phyloP scores from a whole-genome alignment of 805 yeast genomes.

The Candida quercuum region DNA sequence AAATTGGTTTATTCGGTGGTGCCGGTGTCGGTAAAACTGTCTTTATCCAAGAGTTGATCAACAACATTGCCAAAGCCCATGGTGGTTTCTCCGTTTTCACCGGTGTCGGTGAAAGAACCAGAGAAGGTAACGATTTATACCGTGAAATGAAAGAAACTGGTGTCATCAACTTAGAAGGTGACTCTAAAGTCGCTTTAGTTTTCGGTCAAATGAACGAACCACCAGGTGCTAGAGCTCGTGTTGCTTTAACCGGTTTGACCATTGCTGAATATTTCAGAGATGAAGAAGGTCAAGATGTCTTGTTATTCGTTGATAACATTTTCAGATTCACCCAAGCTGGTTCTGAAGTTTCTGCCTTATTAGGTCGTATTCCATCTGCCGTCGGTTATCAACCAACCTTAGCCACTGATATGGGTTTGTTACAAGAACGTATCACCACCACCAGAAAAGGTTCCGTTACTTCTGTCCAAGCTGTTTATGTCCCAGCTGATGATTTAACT shows the following conservation, averaged over 20 bases:
- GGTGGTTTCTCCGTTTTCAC: conserved; percentile 99
- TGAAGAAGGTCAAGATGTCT: conserved; percentile 99
- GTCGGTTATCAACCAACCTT: conserved; percentile 99
- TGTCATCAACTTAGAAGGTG: conserved; percentile 99
- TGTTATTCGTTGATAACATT: conserved; percentile 98
- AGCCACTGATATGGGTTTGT: conserved; percentile 99
- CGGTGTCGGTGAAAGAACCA: conserved; percentile 99
- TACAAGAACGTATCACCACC: conserved; percentile 99
- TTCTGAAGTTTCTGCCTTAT: conserved; percentile 99
- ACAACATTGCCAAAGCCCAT: conserved; percentile 99
- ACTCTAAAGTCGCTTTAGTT: conserved; percentile 98
- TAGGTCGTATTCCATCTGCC: conserved; percentile 99
- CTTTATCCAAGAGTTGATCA: conserved; percentile 98
- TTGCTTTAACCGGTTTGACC: conserved; percentile 98
- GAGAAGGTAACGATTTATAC: conserved; percentile 99
- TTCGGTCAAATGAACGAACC: conserved; percentile 99
- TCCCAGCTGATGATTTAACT: conserved; percentile 99
- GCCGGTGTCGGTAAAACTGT: conserved; percentile 99
- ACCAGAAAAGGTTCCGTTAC: conserved; percentile 99
- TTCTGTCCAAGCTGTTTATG: conserved; percentile 99
- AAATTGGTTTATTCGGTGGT: conserved; percentile 99
- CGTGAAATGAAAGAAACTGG: conserved; percentile 99
- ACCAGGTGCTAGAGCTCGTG: conserved; percentile 99
- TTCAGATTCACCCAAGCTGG: conserved; percentile 99
- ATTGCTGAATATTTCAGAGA: conserved; percentile 99